A percentile compares a stretch with the other conserved stretches of the same genome.
These are phyloP conservation scores for Ophiostoma ips DNA, from an alignment of 2,329 filamentous ascomycete species.

Conservation along the genomic window DNA sequence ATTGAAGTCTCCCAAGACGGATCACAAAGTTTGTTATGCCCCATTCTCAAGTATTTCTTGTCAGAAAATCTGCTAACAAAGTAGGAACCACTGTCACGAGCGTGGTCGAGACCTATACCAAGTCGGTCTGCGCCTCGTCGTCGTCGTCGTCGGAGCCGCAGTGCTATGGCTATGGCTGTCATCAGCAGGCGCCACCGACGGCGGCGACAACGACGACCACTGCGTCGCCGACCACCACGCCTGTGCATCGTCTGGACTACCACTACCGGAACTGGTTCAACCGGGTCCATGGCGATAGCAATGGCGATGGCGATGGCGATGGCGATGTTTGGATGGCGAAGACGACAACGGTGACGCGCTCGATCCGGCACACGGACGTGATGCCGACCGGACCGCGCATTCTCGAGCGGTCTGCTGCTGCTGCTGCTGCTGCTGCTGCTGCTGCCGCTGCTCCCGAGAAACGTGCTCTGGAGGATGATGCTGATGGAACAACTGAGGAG, in stretches of 20 bases:
- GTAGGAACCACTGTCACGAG: constrained; percentile 1
- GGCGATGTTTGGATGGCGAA: not conserved
- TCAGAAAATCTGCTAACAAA: not conserved
- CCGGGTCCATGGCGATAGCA: not conserved
- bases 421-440: not conserved
- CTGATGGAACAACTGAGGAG: too few species aligned
- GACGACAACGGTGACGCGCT: not conserved
- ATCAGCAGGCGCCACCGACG: not conserved
- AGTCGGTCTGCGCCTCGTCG: constrained; percentile 4
- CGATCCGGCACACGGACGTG: not conserved
- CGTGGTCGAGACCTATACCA: constrained; percentile 5
- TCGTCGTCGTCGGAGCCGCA: not conserved
- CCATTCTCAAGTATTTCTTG: too few species aligned
- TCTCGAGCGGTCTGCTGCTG: not conserved
- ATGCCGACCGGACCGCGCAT: not conserved
- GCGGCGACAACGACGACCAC: not conserved
- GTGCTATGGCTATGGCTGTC: constrained; percentile 9
- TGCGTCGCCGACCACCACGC: not conserved
- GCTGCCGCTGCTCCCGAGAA: not conserved
- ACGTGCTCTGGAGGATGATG: not conserved
- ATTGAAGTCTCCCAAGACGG: constrained; percentile 8
- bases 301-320: not conserved
- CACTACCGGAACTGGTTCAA: not conserved
- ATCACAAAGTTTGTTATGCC: not conserved
- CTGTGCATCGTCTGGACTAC: not conserved